Conservation (phyloP, 345 rosid genomes). For the Brassica incana region DNA sequence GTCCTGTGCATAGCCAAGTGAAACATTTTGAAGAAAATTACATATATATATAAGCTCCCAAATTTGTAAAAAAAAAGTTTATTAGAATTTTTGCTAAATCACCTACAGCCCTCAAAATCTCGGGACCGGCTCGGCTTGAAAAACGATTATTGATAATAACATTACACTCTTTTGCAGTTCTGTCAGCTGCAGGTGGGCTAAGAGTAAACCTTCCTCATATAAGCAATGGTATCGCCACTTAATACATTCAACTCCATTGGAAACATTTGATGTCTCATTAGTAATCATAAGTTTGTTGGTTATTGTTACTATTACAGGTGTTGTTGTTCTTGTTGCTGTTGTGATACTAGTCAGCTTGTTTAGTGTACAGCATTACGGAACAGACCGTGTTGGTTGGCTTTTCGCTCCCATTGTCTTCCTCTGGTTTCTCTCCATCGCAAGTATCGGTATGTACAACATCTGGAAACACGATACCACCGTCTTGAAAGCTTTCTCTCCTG, state of each 20-base stretch:
- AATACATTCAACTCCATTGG: neutral
- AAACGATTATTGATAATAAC: neutral
- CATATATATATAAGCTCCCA: too few relatives aligned
- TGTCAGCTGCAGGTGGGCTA: slow-evolving; percentile 95
- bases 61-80: too few relatives aligned
- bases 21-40: too few relatives aligned
- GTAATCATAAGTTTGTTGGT: neutral
- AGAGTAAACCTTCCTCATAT: slow-evolving; percentile 67
- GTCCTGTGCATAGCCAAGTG: too few relatives aligned
- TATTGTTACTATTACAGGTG: slow-evolving; percentile 47
- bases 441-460: slow-evolving; percentile 77
- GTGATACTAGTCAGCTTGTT: slow-evolving; percentile 64
- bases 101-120: too few relatives aligned
- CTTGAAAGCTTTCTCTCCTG: slow-evolving; percentile 80
- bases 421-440: slow-evolving; percentile 79
- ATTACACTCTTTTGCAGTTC: slow-evolving; percentile 51
- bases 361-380: slow-evolving; percentile 77
- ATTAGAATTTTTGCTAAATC: too few relatives aligned
- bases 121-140: too few relatives aligned
- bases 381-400: slow-evolving; percentile 81
- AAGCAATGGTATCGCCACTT: slow-evolving; percentile 54
- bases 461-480: slow-evolving; percentile 62
- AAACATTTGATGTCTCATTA: neutral
- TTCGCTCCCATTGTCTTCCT: slow-evolving; percentile 83
- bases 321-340: slow-evolving; percentile 76